These are phyloP conservation scores for Gnetum montanum DNA, from an alignment of 75 land plant genomes.

Conservation along the genomic window DNA sequence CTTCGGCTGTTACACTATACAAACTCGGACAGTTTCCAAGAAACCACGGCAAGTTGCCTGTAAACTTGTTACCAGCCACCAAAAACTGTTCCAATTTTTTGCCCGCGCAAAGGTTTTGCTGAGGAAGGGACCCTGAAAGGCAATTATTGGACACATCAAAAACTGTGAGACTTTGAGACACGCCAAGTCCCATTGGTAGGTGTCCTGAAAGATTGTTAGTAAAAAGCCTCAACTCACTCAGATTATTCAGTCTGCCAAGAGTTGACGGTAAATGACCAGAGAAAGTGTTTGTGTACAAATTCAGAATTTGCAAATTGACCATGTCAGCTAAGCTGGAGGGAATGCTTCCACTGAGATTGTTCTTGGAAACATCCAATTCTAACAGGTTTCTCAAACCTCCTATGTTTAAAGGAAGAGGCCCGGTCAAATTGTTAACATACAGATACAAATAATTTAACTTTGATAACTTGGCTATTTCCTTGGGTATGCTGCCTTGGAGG, in stretches of 20 bases:
- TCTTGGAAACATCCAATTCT: constrained; percentile 7
- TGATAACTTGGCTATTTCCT: background rate
- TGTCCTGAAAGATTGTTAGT: constrained; percentile 23
- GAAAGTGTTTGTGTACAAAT: constrained; percentile 15
- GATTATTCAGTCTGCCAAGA: constrained; percentile 13
- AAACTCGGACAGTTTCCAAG: constrained; percentile 21
- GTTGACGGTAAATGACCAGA: constrained; percentile 30
- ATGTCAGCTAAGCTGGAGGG: constrained; percentile 31
- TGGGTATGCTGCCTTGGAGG: constrained; percentile 7
- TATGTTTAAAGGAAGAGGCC: constrained; percentile 20
- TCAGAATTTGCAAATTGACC: constrained; percentile 8
- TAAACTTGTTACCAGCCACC: constrained; percentile 30
- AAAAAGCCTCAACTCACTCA: constrained; percentile 19
- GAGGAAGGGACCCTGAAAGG: constrained; percentile 38
- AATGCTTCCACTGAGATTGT: constrained; percentile 20
- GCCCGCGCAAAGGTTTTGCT: constrained; percentile 22
- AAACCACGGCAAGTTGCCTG: constrained; percentile 28
- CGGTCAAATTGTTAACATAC: constrained; percentile 5
- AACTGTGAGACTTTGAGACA: constrained; percentile 7
- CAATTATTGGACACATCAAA: constrained; percentile 33
- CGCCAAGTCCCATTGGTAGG: constrained; percentile 28
- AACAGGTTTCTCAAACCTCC: constrained; percentile 9
- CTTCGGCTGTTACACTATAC: constrained; percentile 5
- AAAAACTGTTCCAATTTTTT: constrained; percentile 12
- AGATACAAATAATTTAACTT: constrained; percentile 6